Evolutionary conservation across 331 rosid genomes (phyloP).

Genomic region (Spiraea crenata): DNA sequence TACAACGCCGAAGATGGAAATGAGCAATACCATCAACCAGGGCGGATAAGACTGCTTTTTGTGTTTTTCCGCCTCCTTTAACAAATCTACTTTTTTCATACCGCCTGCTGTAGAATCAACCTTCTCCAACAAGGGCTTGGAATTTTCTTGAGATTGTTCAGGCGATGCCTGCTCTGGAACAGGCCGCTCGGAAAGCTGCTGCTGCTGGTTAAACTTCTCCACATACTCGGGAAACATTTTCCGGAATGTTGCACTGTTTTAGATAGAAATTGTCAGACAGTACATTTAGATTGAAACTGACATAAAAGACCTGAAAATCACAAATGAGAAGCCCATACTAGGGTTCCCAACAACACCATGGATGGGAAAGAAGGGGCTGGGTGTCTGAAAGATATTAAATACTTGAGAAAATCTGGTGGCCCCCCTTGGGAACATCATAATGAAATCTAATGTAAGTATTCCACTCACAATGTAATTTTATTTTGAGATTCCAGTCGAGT

Average conservation of each 20-base stretch:
- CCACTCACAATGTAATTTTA: too few relatives aligned
- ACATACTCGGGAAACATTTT: slow-evolving; percentile 92
- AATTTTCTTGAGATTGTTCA: slow-evolving; percentile 37
- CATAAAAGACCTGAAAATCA: neutral
- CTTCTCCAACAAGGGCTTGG: slow-evolving; percentile 45
- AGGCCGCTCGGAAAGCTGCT: slow-evolving; percentile 55
- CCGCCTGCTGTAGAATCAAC: slow-evolving; percentile 42
- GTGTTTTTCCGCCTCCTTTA: slow-evolving; percentile 42
- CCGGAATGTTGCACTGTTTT: slow-evolving; percentile 75
- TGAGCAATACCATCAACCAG: slow-evolving; percentile 85
- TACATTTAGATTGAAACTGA: neutral
- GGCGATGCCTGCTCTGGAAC: slow-evolving; percentile 44
- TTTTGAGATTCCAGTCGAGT: too few relatives aligned
- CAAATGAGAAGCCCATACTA: neutral
- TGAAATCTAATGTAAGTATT: too few relatives aligned
- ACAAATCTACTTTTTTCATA: slow-evolving; percentile 36
- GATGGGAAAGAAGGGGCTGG: too few relatives aligned
- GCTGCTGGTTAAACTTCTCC: slow-evolving; percentile 78
- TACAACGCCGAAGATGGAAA: slow-evolving; percentile 83
- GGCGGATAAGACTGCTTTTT: slow-evolving; percentile 64
- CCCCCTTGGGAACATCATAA: too few relatives aligned
- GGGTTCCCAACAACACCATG: neutral
- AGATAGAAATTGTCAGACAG: slow-evolving; percentile 18
- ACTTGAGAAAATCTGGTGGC: too few relatives aligned
- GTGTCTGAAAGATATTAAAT: too few relatives aligned